Conservation (phyloP, 2,329 filamentous ascomycete species). For the Venturia oleaginea region DNA sequence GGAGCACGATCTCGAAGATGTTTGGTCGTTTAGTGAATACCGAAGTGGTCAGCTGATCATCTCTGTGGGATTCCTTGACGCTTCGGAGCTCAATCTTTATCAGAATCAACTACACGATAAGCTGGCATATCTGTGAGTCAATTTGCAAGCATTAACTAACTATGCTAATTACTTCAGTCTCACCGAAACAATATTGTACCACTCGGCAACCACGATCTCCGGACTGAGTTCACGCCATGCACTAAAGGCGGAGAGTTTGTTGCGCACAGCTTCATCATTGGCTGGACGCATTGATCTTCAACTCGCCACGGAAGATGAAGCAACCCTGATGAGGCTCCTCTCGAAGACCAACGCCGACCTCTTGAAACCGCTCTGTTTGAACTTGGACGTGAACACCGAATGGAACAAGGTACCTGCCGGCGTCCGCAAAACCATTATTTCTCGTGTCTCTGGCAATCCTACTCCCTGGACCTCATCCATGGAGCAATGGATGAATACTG, state of each 20-base stretch:
- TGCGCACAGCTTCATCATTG: background rate
- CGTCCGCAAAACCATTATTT: background rate
- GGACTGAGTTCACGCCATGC: background rate
- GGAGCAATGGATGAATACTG: background rate
- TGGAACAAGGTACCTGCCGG: background rate
- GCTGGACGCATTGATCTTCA: conserved; percentile 3
- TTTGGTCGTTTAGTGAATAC: conserved; percentile 1
- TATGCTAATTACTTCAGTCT: background rate
- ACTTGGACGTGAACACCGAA: conserved; percentile 3
- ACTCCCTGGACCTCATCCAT: background rate
- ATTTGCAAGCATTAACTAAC: background rate
- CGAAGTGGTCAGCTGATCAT: background rate
- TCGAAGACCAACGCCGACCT: background rate
- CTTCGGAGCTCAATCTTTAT: background rate
- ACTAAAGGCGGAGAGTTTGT: background rate
- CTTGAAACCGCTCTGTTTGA: background rate
- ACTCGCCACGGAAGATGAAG: background rate
- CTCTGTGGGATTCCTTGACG: background rate
- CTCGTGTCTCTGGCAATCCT: background rate
- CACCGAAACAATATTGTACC: background rate
- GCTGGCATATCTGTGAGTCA: conserved; percentile 7
- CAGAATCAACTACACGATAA: background rate
- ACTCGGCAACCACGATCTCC: background rate
- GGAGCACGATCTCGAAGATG: background rate
- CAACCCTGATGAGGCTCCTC: background rate